Conservation (phyloP, 2,329 filamentous ascomycete species). For the Fusarium ramigenum region DNA sequence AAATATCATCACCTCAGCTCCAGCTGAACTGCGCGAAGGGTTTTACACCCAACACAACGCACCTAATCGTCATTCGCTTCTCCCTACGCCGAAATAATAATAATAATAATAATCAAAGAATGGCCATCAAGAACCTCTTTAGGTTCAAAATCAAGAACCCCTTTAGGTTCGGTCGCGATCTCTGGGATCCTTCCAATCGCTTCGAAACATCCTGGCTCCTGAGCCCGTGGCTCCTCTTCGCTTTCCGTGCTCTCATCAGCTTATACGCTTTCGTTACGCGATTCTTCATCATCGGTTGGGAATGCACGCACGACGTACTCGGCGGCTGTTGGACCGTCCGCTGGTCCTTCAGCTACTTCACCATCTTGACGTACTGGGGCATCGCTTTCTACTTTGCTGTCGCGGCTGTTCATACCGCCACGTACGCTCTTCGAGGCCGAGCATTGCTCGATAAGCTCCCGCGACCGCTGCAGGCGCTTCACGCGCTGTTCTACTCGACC, state of each 20-base stretch:
- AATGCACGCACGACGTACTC: constrained; percentile 59
- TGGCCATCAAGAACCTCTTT: constrained; percentile 45
- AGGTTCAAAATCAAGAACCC: constrained; percentile 44
- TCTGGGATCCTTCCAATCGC: constrained; percentile 67
- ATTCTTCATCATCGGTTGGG: constrained; percentile 74
- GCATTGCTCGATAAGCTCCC: constrained; percentile 69
- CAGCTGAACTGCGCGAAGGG: neutral
- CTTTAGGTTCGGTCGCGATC: constrained; percentile 53
- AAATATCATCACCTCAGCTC: neutral
- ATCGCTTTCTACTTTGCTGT: constrained; percentile 80
- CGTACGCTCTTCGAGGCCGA: constrained; percentile 65
- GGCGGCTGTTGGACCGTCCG: constrained; percentile 58
- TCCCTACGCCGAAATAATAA: neutral
- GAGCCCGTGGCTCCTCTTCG: constrained; percentile 70
- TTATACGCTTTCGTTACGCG: constrained; percentile 77
- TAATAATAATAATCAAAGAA: constrained; percentile 17
- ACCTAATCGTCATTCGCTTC: neutral
- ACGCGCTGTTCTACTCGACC: constrained; percentile 71
- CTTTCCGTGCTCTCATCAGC: constrained; percentile 62
- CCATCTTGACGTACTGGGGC: constrained; percentile 83
- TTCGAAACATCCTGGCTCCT: constrained; percentile 86
- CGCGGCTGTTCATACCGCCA: constrained; percentile 73
- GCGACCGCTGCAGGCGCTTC: constrained; percentile 69
- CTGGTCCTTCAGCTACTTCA: constrained; percentile 82
- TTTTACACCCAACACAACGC: neutral